Base-by-base conservation (phyloP, 805 yeast genomes). In the Ogataea paradorogensis region DNA sequence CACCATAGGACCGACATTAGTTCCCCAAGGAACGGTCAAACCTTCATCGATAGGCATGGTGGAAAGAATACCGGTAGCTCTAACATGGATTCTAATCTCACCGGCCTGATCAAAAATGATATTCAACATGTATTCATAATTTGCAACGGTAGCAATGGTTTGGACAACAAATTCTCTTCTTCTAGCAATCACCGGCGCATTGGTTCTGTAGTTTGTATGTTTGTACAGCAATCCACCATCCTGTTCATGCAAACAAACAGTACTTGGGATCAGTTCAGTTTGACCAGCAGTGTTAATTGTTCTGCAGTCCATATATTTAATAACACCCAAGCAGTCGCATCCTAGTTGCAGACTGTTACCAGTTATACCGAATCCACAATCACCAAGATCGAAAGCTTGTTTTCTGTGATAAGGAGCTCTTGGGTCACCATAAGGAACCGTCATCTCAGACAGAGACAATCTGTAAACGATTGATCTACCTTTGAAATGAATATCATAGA, bases 361-460 rank as follows among this genome's bases (percentile, higher is more conserved):
- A 46, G 71, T 74, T 48, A 70, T 75, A 63, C 93, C 93, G 48
- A 84, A 84, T 15, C 95, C 93, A 68, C 84, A 77, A 63, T 85
- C 93, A 61, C 93, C 93, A 57, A 84, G 71, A 63, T 84, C 93
- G 52, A 84, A 84, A 24, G 93, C 93, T 69, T 83, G 90, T 68
- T 85, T 84, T 73, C 91, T 76, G 66, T 83, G 89, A 68, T 73
- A 81, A 48, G 93, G 93, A 32, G 80, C 80, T 64, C 91, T 74
- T 56, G 90, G 88, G 61, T 84, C 91, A 61, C 87, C 90, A 58
- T 85, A 84, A 24, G 93, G 93, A 48, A 85, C 95, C 28, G 91
- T 84, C 95, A 85, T 84, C 65, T 84, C 95, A 40, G 84, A 77
- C 51, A 84, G 65, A 2, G 89, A 73, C 33, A 83, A 62, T 67